Percentiles rank a stretch among this genome's conserved stretches.
phyloP scores from a whole-genome alignment of 176 grass and related monocot species.

The Echinochloa phyllopogon region DNA sequence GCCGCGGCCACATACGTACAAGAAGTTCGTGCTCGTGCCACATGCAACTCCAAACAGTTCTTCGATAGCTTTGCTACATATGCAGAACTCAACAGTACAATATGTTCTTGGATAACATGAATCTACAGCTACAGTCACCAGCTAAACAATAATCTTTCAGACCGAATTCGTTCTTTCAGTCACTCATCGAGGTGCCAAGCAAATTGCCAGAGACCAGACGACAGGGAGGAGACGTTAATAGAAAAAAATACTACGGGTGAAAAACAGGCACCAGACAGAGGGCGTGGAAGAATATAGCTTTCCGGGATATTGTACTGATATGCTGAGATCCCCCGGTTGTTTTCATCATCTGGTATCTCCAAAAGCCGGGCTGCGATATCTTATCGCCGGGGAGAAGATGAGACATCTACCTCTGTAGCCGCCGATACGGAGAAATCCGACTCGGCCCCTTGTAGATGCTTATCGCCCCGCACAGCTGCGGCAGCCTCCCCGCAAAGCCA shows the following conservation, averaged over 20 bases:
- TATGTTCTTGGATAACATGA: not conserved
- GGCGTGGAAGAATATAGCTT: constrained; percentile 39
- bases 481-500: constrained; percentile 19
- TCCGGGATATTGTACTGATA: constrained; percentile 32
- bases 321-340: constrained; percentile 34
- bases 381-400: constrained; percentile 35
- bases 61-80: not conserved
- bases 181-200: not conserved
- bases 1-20: not conserved
- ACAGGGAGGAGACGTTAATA: not conserved
- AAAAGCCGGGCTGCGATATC: constrained; percentile 34
- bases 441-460: constrained; percentile 16
- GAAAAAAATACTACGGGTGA: not conserved
- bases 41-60: not conserved
- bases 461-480: not conserved
- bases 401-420: not conserved
- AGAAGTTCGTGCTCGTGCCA: not conserved
- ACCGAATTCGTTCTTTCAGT: not conserved
- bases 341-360: constrained; percentile 57
- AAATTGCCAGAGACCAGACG: not conserved
- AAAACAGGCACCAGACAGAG: constrained; percentile 40
- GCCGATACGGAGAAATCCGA: constrained; percentile 30
- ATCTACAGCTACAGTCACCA: not conserved
- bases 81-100: not conserved
- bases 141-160: not conserved